A percentile compares a stretch with the other conserved stretches of the same genome.
These are phyloP conservation scores for Rhodotorula sp. DNA, from an alignment of 1,284 basidiomycete genomes.

Conservation along the genomic window DNA sequence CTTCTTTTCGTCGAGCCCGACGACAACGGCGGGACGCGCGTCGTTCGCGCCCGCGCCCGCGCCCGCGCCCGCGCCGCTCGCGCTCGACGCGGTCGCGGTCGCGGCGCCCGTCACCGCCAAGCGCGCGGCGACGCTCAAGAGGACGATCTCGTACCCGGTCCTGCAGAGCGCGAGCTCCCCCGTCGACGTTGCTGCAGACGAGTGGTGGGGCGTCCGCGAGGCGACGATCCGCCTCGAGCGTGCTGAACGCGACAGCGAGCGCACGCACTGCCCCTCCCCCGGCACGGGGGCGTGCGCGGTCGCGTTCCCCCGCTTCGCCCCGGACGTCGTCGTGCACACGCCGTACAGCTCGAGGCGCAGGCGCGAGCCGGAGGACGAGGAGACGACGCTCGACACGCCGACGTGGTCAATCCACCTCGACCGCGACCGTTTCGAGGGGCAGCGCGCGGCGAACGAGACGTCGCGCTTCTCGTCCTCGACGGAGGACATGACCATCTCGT, in stretches of 20 bases:
- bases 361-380: background rate
- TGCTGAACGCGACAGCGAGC: background rate
- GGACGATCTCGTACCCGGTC: slow-evolving; percentile 11
- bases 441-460: no score
- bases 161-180: background rate
- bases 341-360: no score
- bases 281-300: background rate
- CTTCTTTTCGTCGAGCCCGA: background rate
- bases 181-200: background rate
- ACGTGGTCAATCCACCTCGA: background rate
- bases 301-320: no score
- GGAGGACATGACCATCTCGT: background rate
- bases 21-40: background rate
- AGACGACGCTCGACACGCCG: background rate
- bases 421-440: background rate
- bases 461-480: slow-evolving; percentile 17
- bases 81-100: background rate
- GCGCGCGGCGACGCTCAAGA: slow-evolving; percentile 1
- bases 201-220: slow-evolving; percentile 10
- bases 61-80: background rate
- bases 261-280: background rate
- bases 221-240: background rate
- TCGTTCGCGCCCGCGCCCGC: background rate
- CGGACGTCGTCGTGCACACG: background rate
- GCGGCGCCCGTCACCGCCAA: background rate